A percentile compares a stretch with the other conserved stretches of the same genome.
Conservation (phyloP, 257 asterid species). For the Plantago ovata region DNA sequence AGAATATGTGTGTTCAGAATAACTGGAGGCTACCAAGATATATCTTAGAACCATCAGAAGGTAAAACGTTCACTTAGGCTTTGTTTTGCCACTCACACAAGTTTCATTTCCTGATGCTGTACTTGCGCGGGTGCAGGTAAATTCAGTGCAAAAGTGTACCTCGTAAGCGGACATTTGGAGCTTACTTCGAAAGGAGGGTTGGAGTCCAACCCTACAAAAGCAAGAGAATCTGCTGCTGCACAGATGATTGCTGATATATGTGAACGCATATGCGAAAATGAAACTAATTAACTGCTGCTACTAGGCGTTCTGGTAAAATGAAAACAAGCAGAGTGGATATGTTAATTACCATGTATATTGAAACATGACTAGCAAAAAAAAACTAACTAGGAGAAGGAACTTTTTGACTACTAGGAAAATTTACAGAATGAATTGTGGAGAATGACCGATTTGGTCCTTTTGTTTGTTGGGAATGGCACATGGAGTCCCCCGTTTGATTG, state of each 20-base stretch:
- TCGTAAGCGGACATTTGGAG: conserved; percentile 25
- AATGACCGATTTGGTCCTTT: no score
- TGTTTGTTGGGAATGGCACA: no score
- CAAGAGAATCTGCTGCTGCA: conserved; percentile 51
- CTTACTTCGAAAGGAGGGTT: conserved; percentile 23
- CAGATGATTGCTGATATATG: conserved; percentile 26
- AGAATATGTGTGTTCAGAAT: conserved; percentile 31
- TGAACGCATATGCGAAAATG: neutral
- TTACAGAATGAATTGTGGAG: no score
- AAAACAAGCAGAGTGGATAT: no score
- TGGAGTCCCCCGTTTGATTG: no score
- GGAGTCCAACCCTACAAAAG: conserved; percentile 30
- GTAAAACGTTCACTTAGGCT: conserved; percentile 12
- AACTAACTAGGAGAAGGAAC: no score
- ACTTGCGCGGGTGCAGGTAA: conserved; percentile 26
- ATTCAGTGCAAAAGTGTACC: conserved; percentile 26
- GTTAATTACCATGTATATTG: no score
- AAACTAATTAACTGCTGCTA: no score
- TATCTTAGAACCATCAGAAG: conserved; percentile 25
- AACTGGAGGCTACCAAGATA: conserved; percentile 41
- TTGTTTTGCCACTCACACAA: neutral
- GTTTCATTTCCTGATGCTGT: neutral
- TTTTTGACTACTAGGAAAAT: no score
- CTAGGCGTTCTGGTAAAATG: no score
- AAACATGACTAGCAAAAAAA: no score